phyloP scores from a whole-genome alignment of 106 monocot genomes.

The Narthecium ossifragum region DNA sequence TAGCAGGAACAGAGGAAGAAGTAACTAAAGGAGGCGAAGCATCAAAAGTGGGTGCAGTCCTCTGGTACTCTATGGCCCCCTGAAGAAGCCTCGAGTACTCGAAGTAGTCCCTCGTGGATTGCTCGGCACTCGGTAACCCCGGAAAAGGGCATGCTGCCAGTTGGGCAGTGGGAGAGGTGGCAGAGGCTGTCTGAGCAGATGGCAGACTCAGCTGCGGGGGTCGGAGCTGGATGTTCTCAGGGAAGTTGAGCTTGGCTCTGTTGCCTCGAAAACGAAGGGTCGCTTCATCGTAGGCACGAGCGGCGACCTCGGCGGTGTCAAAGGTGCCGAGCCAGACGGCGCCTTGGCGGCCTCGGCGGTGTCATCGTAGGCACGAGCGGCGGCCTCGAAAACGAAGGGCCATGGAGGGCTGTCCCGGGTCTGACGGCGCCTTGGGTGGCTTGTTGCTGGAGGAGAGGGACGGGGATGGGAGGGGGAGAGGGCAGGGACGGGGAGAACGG shows the following conservation, averaged over 20 bases:
- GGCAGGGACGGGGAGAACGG: too few relatives aligned
- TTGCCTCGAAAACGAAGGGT: slow-evolving; percentile 54
- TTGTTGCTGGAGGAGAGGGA: too few relatives aligned
- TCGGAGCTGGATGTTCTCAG: slow-evolving; percentile 33
- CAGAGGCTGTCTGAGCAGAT: neutral
- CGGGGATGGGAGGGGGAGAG: too few relatives aligned
- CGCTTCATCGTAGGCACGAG: slow-evolving; percentile 59
- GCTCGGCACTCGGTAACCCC: too few relatives aligned
- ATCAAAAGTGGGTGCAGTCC: neutral
- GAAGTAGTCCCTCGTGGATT: too few relatives aligned
- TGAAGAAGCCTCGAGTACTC: neutral
- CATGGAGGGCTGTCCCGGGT: too few relatives aligned
- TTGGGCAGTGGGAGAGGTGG: neutral
- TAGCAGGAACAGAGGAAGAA: neutral
- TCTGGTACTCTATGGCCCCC: neutral
- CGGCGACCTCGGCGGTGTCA: slow-evolving; percentile 61
- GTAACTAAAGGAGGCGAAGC: neutral
- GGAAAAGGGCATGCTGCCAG: neutral
- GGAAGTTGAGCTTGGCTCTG: slow-evolving; percentile 72
- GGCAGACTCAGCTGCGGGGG: neutral
- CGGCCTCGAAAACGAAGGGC: too few relatives aligned
- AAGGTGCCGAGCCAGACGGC: slow-evolving; percentile 78
- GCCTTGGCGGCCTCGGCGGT: too few relatives aligned
- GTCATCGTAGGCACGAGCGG: too few relatives aligned
- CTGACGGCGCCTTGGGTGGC: too few relatives aligned